Evolutionary conservation across 2,329 filamentous ascomycete genomes (phyloP).

Genomic region (Fusarium hainanense): DNA sequence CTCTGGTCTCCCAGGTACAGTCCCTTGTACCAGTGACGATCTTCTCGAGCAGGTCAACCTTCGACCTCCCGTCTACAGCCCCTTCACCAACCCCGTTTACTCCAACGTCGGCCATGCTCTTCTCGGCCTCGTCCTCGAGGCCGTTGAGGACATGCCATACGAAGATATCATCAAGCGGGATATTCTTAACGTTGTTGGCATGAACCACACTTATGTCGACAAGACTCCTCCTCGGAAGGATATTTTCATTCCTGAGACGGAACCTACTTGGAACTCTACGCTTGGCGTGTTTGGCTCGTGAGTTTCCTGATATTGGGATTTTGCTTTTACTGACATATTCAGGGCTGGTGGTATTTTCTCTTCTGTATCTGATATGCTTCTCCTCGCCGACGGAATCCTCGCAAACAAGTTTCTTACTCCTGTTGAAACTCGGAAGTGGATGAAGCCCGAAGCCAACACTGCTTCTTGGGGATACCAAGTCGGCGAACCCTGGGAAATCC

Average conservation of each 20-base stretch:
- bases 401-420: constrained; percentile 55
- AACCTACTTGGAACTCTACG: constrained; percentile 50
- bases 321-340: not conserved
- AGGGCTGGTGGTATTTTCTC: constrained; percentile 57
- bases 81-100: constrained; percentile 60
- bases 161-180: constrained; percentile 53
- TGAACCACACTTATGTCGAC: constrained; percentile 55
- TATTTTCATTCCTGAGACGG: constrained; percentile 52
- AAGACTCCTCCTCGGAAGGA: constrained; percentile 47
- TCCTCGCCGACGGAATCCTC: constrained; percentile 56
- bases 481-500: constrained; percentile 62
- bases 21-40: constrained; percentile 47
- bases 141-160: constrained; percentile 55
- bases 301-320: constrained; percentile 4
- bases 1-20: constrained; percentile 51
- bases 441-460: constrained; percentile 56
- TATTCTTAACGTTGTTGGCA: constrained; percentile 56
- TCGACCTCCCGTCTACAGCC: constrained; percentile 53
- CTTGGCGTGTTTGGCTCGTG: constrained; percentile 52
- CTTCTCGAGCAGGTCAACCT: constrained; percentile 45
- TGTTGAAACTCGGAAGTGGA: constrained; percentile 56
- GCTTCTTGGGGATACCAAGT: constrained; percentile 52
- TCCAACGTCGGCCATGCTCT: constrained; percentile 60
- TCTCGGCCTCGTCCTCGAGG: constrained; percentile 59
- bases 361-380: constrained; percentile 55